Evolutionary conservation across 805 yeast species (phyloP), one percentile per base, ranked within the genome.

Genomic region (Barnettozyma sp.): DNA sequence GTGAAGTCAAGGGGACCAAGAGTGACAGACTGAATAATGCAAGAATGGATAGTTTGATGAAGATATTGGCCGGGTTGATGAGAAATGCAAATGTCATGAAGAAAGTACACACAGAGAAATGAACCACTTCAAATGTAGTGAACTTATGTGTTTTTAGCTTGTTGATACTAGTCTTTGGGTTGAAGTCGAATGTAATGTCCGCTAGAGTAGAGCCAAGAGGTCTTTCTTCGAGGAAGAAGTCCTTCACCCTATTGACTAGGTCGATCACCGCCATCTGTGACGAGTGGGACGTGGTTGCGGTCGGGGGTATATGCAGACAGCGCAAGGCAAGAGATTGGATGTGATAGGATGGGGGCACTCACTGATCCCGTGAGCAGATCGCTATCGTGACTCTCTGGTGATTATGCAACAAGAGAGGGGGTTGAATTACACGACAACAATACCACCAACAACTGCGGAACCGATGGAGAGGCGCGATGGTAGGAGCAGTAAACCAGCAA

Each of bases 1-100:
- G 97, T 7, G 82, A 71, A 2, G 92, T 76, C 29, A 82, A 58
- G 7, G 97, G 97, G 11, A 87, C 51, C 34, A 82, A 61, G 42
- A 82, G 64, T 9, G 70, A 47, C 15, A 64, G 39, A 23, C 69
- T 58, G 26, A 73, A 62, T 17, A 70, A 32, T 65, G 63, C 26
- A 59, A 54, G 39, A 43, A 51, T 38, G 46, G 51, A 16, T 22
- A 49, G 19, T 38, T 58, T 66, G 24, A 55, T 31, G 4, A 77
- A 22, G 43, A 77, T 55, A 9, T 68, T 56, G 1, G 77, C 73
- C 8, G 85, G 83, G 42, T 74, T 66, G 36, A 78, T 63, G 39
- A 71, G 51, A 35, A 77, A 71, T 9, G 78, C 83, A 54, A 76
- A 73, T 24, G 70, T 43, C 52, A 78, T 65, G 43, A 85, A 69